Base-by-base conservation (phyloP, 139 green algal genomes). In the Astrephomene gubernaculifera region DNA sequence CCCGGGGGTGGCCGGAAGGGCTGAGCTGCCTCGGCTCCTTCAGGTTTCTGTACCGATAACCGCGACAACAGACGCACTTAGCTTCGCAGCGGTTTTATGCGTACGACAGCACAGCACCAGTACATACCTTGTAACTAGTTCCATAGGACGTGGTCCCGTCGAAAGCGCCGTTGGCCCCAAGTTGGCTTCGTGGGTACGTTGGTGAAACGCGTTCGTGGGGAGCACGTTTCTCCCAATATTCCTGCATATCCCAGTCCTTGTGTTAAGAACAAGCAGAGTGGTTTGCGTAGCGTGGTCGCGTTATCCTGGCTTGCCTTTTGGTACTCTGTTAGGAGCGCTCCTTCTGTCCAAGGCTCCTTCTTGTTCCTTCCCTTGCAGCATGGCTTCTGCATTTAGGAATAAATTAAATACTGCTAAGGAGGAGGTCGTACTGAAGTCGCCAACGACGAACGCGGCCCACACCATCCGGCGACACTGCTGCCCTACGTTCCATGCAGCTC, bases 251-350 rank as follows among this genome's bases (percentile, higher is more conserved):
- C 2, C 1, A 79, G 2, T 44, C 25, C 14, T n/a, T 64, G 0
- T 25, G 44, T 63, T 4, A 44, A 2, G 21, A 65, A 33, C n/a
- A 24, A 24, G 57, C 5, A n/a, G 21, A 24, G 29, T 19, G 21
- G 57, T n/a, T 24, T 24, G 21, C 14, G 14, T 25, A n/a, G 57
- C 21, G 5, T 5, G 14, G n/a, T 25, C 5, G n/a, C n/a, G n/a
- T 25, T 9, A 33, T 9, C 4, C 12, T 19, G 3, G n/a, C 71
- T 29, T 61, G 35, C 78, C 78, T 85, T 85, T 31, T 85, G 79
- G n/a, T 85, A 85, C 64, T 85, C 79, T 22, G 79, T 76, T 1
- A 85, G 79, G 19, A 85, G 63, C 3, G 64, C 79, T 21, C 79
- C 79, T 5, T 75, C 63, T 5, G 63, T 75, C 79, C 79, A 85